Evolutionary conservation across 164 flowering plant species (phyloP), one percentile per base, ranked within the genome.

Genomic region (Piper longum): DNA sequence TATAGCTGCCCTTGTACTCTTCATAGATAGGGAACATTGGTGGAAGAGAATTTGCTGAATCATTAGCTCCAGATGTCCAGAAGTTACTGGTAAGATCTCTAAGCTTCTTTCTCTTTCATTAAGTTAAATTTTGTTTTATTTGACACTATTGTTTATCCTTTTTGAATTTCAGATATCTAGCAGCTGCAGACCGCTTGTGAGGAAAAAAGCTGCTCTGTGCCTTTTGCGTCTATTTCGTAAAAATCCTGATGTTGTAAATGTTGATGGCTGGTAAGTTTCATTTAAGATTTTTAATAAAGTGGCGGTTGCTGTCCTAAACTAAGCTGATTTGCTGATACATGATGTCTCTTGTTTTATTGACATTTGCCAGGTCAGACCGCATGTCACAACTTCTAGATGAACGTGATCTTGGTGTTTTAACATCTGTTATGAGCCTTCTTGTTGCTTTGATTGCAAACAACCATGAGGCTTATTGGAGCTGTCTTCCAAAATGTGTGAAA

Each of bases 351-450:
- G n/a, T 51, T 57, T 62, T 62, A 66, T 54, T 41, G 17, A 1
- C 69, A 42, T 69, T 71, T 70, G 72, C 42, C 80, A 95, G 99
- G 99, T 86, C 96, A 60, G 99, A 95, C 76, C 85, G 92, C 56
- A 95, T 95, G 98, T 73, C 98, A 43, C 99, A 95, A 56, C 89
- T 95, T 68, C 80, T 95, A 69, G 99, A 95, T 85, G 98, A 95
- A 72, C 98, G 98, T 60, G 98, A 95, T 79, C 72, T 95, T 64
- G 99, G 99, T 65, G 95, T 95, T 74, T 79, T 95, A 79, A 95
- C 98, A 63, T 82, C 99, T 68, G 85, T 95, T n/a, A 91, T 86
- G 96, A 95, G 99, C 79, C 96, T 95, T 70, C 84, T 95, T 73
- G 99, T 95, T 72, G 85, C 98, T 41, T 77, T 91, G 65, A 98